Evolutionary conservation across 2,329 filamentous ascomycete genomes (phyloP), one percentile per base, ranked within the genome.

Genomic region (Reticulascus tulasneorum): DNA sequence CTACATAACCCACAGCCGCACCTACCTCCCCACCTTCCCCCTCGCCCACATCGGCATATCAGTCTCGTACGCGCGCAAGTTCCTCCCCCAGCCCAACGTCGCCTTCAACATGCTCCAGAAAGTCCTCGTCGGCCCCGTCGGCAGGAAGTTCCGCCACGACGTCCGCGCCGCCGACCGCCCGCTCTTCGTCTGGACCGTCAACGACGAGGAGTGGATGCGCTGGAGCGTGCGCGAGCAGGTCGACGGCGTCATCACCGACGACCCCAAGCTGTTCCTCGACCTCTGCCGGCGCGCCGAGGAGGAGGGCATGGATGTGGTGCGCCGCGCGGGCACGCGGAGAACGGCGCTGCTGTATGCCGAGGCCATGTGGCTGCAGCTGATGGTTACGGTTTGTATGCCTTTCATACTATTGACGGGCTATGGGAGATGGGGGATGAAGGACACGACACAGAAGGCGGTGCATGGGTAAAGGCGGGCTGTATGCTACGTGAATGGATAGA

Each of bases 121-220:
- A 38, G 64, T 78, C 15, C 71, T 95, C 33, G 73, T 87, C 39
- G 79, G 83, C 2, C 80, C 80, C 0, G 65, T 77, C 23, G 89
- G 89, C 7, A 55, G 59, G 9, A 62, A 66, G 9, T 93, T 96
- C 63, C 60, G 89, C 12, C 66, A 68, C 10, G 73, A 82, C 36
- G 75, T 78, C 18, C 71, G 46, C 9, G 39, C 40, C 16, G 41
- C 39, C 20, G 37, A 42, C 17, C 73, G 84, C 16, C 72, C 75
- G 5, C 66, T 96, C 5, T 82, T 84, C 50, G 75, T 79, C 1
- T 97, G 91, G 91, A 96, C 90, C 0, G 85, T 95, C 33, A 95
- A 97, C 55, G 75, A 84, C 11, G 74, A 77, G 44, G 68, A 71
- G 32, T 76, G 79, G 61, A 96, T 97, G 90, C 74, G 79, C 49